Conservation (phyloP, 768 basidiomycete species). For the Suillus alpinus region DNA sequence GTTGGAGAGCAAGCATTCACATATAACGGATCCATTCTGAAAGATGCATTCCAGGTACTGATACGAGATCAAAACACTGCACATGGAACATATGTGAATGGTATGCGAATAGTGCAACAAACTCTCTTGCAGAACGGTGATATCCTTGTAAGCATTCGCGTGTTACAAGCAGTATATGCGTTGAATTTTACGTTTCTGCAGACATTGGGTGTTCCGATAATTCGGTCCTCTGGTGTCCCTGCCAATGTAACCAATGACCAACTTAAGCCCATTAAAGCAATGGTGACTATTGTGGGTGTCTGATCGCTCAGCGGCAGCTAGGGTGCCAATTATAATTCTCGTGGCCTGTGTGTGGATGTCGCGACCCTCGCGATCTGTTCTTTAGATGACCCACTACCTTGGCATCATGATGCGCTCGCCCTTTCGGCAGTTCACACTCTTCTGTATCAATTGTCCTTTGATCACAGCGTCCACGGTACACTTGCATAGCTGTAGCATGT, state of each 20-base stretch:
- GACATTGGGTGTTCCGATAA: conserved; percentile 40
- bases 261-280: conserved; percentile 44
- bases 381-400: background rate
- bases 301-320: conserved; percentile 10
- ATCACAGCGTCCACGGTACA: background rate
- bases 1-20: conserved; percentile 23
- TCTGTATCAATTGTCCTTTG: background rate
- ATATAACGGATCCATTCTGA: conserved; percentile 10
- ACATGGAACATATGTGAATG: conserved; percentile 50
- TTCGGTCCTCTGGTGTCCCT: conserved; percentile 38
- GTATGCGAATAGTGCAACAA: conserved; percentile 35
- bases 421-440: background rate
- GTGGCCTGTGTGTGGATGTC: background rate
- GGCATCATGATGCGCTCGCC: background rate
- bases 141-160: conserved; percentile 35
- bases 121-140: conserved; percentile 41
- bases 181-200: conserved; percentile 19
- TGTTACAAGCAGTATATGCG: background rate
- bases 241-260: conserved; percentile 41
- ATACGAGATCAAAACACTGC: conserved; percentile 46
- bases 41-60: conserved; percentile 32
- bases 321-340: background rate
- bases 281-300: conserved; percentile 35
- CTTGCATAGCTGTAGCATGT: background rate
- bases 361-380: background rate